Base-by-base conservation (phyloP, 352 stramenopile genomes). In the Nothophytophthora sp. region DNA sequence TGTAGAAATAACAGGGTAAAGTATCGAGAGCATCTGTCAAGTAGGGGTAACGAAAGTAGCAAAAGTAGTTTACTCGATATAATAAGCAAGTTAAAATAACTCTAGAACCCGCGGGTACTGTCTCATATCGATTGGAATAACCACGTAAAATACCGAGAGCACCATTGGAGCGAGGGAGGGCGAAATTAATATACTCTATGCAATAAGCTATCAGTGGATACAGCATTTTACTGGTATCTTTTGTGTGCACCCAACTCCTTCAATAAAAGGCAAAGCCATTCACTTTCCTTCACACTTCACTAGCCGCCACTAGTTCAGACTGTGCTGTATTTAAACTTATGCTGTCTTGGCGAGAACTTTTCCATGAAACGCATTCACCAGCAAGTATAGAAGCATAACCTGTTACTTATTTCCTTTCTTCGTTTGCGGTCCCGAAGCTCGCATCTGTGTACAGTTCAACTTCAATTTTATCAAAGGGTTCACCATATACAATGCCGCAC, bases 261-360 rank as follows among this genome's bases (percentile, higher is more conserved):
- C n/a, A 42, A 18, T 23, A 52, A 24, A 28, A 52, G 18, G 11
- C n/a, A 24, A 42, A 41, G 11, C 2, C 28, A 33, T 42, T 28
- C n/a, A 1, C 18, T 43, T 52, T 30, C 32, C 18, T 52, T 2
- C 41, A 9, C 15, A 28, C 44, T 52, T 52, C 44, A 32, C 44
- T 52, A 25, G 25, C 34, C 5, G 44, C 44, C 16, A 52, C 30
- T 35, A 52, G 27, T 33, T 52, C 32, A 30, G 44, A 4, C 16
- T 52, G 10, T 33, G 44, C 44, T 19, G 44, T 43, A 25, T 52
- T 8, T 3, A 52, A 20, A 30, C 30, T 52, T 15, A 52, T n/a
- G 20, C 5, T 32, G 42, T 30, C 22, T 27, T 52, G 44, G 4
- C 32, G 7, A 13, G 18, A 12, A 38, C 44, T 52, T 30, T 52